phyloP scores from a whole-genome alignment of 2,329 filamentous ascomycete genomes.

The Leptographium flavum region DNA sequence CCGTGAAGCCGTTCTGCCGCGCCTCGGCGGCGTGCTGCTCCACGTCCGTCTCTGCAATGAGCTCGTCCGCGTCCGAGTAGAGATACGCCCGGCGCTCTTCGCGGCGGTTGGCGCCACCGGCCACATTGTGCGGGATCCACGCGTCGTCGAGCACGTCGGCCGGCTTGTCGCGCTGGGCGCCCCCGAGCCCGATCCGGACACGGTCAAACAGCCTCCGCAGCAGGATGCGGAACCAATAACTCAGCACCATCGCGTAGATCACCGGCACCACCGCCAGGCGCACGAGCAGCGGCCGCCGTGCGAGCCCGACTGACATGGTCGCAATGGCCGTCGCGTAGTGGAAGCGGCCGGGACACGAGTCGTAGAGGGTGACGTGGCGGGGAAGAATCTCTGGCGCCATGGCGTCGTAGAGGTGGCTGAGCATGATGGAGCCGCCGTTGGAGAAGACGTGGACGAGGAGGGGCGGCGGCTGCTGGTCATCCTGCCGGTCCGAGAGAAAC shows the following conservation, averaged over 20 bases:
- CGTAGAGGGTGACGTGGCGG: conserved; percentile 28
- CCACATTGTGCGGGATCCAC: conserved; percentile 21
- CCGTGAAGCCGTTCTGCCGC: conserved; percentile 21
- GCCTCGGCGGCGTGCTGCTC: conserved; percentile 32
- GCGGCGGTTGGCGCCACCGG: conserved; percentile 15
- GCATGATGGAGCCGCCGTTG: conserved; percentile 33
- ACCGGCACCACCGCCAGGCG: conserved; percentile 14
- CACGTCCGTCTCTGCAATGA: conserved; percentile 32
- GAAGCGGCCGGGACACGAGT: conserved; percentile 34
- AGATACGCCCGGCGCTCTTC: conserved; percentile 36
- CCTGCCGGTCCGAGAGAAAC: conserved; percentile 8
- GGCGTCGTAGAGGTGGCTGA: conserved; percentile 22
- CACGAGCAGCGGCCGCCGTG: conserved; percentile 5
- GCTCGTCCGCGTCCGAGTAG: conserved; percentile 32
- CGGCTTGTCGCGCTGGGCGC: not conserved
- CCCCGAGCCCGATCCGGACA: not conserved
- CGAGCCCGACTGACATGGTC: conserved; percentile 3
- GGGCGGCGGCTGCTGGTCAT: conserved; percentile 13
- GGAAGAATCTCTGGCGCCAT: conserved; percentile 18
- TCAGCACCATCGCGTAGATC: conserved; percentile 15
- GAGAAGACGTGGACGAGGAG: conserved; percentile 37
- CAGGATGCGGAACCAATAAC: conserved; percentile 15
- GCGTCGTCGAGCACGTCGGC: conserved; percentile 3
- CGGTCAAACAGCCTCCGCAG: not conserved
- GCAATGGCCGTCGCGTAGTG: conserved; percentile 15